These are phyloP conservation scores for Umbelopsis vinacea DNA, from an alignment of 192 early-diverging fungal genomes.

Conservation along the genomic window DNA sequence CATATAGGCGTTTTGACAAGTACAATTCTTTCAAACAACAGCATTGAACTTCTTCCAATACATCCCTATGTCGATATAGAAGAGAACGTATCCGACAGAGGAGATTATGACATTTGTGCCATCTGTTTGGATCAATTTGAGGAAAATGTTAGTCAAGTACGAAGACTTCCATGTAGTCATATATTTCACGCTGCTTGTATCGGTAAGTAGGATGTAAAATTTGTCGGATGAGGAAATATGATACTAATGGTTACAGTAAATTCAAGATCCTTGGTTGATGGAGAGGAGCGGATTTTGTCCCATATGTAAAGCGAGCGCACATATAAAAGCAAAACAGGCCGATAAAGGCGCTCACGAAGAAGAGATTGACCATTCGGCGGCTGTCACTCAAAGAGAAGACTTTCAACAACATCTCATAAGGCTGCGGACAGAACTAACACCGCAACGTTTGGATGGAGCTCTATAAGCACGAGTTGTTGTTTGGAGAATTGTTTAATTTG, in stretches of 20 bases:
- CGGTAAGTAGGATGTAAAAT: neutral
- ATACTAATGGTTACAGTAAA: neutral
- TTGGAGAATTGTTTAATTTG: too few relatives aligned
- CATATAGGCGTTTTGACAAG: neutral
- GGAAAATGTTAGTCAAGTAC: neutral
- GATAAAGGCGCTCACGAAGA: neutral
- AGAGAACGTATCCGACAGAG: neutral
- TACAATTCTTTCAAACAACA: neutral
- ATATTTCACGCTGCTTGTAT: constrained; percentile 4
- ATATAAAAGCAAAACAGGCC: neutral
- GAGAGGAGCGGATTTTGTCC: neutral
- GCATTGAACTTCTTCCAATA: neutral
- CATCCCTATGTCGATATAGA: neutral
- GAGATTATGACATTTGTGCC: neutral
- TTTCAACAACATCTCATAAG: neutral
- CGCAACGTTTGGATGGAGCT: neutral
- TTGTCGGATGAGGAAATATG: neutral
- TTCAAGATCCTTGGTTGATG: neutral
- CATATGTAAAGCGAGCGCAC: neutral
- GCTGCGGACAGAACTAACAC: neutral
- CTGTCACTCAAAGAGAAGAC: neutral
- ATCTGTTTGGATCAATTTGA: constrained; percentile 1
- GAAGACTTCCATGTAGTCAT: neutral
- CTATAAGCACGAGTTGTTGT: neutral
- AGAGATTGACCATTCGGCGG: neutral